Evolutionary conservation across 495 filamentous ascomycete genomes (phyloP).

Genomic region (Recurvomyces mirabilis): DNA sequence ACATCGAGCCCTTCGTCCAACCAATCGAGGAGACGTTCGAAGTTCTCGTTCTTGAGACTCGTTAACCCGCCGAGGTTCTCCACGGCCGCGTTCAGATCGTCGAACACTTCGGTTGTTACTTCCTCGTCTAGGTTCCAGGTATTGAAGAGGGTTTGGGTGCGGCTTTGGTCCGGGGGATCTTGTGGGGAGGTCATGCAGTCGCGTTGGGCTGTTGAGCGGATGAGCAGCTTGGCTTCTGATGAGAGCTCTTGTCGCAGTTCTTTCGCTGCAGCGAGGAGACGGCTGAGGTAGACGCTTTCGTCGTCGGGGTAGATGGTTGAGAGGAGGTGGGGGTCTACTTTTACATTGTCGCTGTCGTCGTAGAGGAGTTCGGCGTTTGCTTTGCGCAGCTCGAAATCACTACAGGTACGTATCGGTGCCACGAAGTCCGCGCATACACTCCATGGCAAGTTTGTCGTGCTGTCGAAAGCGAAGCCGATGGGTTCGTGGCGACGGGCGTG

Average conservation of each 20-base stretch:
- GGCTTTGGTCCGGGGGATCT: conserved; percentile 14
- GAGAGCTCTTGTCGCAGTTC: conserved; percentile 13
- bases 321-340: background rate
- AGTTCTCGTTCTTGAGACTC: conserved; percentile 41
- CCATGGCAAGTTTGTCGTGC: conserved; percentile 62
- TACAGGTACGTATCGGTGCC: conserved; percentile 67
- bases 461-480: conserved; percentile 63
- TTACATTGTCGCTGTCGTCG: background rate
- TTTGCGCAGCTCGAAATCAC: conserved; percentile 56
- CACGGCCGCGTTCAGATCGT: conserved; percentile 30
- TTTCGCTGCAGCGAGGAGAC: conserved; percentile 3
- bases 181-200: background rate
- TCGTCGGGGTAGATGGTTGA: background rate
- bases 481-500: conserved; percentile 74
- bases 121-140: conserved; percentile 59
- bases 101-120: conserved; percentile 59
- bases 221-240: background rate
- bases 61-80: conserved; percentile 47
- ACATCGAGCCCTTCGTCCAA: conserved; percentile 28
- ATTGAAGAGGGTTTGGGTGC: conserved; percentile 61
- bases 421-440: conserved; percentile 67
- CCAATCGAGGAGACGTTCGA: conserved; percentile 38
- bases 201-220: background rate
- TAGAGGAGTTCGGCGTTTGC: conserved; percentile 37
- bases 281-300: background rate